Conservation (phyloP, 441 rosid genomes). For the Syzygium syzygioides region DNA sequence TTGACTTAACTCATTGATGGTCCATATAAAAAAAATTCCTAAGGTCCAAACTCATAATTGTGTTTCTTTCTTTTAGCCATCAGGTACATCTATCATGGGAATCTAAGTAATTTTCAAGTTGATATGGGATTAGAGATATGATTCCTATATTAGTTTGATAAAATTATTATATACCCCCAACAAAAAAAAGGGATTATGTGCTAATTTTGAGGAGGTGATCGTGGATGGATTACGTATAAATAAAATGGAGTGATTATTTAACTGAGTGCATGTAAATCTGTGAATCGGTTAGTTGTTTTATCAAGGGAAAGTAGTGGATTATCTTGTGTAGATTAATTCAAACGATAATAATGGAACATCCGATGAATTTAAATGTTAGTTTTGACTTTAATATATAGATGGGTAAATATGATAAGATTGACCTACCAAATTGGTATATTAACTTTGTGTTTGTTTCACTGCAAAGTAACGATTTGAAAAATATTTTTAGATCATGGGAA, state of each 20-base stretch:
- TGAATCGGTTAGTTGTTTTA: not conserved
- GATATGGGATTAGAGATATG: not conserved
- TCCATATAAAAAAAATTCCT: not conserved
- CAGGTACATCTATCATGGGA: not conserved
- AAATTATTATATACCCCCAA: not conserved
- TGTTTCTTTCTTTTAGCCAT: not conserved
- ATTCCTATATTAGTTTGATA: not conserved
- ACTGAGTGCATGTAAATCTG: not conserved
- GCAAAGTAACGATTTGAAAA: accelerated
- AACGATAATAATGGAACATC: not conserved
- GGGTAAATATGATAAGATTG: not conserved
- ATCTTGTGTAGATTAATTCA: not conserved
- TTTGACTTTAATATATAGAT: not conserved
- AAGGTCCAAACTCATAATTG: not conserved
- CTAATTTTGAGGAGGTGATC: not conserved
- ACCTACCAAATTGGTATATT: not conserved
- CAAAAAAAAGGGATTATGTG: not conserved
- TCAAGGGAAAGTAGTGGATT: not conserved
- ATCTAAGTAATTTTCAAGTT: not conserved
- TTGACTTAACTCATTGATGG: not conserved
- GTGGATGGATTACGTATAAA: not conserved
- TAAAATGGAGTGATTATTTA: not conserved
- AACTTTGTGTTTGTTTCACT: not conserved
- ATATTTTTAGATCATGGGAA: not conserved
- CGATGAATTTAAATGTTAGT: not conserved